phyloP scores from a whole-genome alignment of 2,329 filamentous ascomycete genomes.

The Emergomyces orientalis region DNA sequence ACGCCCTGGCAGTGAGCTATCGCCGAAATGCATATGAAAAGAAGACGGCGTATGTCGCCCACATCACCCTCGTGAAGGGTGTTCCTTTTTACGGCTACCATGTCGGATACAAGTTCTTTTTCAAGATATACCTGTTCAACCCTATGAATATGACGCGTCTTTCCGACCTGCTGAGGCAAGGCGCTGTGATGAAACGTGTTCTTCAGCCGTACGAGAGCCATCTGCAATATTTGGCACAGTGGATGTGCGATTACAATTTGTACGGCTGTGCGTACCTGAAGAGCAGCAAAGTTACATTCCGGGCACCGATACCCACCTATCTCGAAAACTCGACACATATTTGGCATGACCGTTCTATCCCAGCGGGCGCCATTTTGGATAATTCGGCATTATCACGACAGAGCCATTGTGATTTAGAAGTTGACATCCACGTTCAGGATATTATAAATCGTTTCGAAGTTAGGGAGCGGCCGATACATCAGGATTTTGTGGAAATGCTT shows the following conservation, averaged over 20 bases:
- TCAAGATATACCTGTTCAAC: conserved; percentile 92
- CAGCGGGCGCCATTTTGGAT: conserved; percentile 49
- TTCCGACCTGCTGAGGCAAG: conserved; percentile 77
- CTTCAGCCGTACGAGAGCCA: conserved; percentile 95
- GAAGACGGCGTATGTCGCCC: conserved; percentile 68
- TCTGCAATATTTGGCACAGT: conserved; percentile 83
- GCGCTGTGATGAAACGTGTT: conserved; percentile 69
- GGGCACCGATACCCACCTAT: conserved; percentile 63
- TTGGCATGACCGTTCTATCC: conserved; percentile 73
- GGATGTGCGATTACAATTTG: conserved; percentile 97
- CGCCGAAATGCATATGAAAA: conserved; percentile 63
- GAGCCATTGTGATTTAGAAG: conserved; percentile 81
- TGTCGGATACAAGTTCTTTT: conserved; percentile 80
- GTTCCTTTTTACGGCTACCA: conserved; percentile 93
- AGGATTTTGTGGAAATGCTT: conserved; percentile 70
- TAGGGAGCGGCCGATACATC: conserved; percentile 67
- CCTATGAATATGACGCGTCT: conserved; percentile 79
- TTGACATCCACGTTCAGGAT: conserved; percentile 80
- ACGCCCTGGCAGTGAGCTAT: conserved; percentile 78
- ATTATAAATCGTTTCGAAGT: conserved; percentile 76
- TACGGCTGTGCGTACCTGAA: conserved; percentile 88
- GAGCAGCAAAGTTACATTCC: conserved; percentile 60
- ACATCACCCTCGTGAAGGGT: conserved; percentile 85
- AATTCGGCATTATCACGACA: conserved; percentile 59
- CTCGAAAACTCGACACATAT: conserved; percentile 53